Conservation (phyloP, 2,329 filamentous ascomycete species). For the Xylariales sp. region DNA sequence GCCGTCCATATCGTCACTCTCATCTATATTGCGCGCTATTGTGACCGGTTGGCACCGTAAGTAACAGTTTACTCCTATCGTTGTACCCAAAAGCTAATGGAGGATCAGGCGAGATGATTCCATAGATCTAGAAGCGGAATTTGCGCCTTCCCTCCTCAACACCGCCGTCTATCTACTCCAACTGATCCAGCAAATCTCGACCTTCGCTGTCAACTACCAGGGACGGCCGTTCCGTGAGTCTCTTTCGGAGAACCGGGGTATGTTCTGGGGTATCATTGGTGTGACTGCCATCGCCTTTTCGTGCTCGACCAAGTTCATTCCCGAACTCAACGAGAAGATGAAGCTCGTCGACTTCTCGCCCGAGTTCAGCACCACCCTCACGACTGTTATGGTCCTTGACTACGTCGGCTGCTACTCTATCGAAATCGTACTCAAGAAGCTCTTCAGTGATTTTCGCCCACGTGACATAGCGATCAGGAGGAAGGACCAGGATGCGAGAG, state of each 20-base stretch:
- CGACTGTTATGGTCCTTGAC: slow-evolving; percentile 78
- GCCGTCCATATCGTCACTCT: slow-evolving; percentile 91
- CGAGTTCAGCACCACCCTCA: slow-evolving; percentile 88
- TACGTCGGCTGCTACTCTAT: slow-evolving; percentile 83
- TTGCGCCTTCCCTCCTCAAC: slow-evolving; percentile 89
- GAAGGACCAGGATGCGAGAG: slow-evolving; percentile 78
- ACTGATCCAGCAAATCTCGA: slow-evolving; percentile 97
- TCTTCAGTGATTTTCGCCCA: slow-evolving; percentile 87
- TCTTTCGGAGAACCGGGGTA: slow-evolving; percentile 90
- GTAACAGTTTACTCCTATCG: no score
- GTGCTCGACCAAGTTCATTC: slow-evolving; percentile 91
- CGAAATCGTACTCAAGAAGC: slow-evolving; percentile 76
- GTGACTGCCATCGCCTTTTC: slow-evolving; percentile 89
- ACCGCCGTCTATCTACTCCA: slow-evolving; percentile 95
- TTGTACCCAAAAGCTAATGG: no score
- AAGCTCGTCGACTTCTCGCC: slow-evolving; percentile 83
- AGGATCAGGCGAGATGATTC: no score
- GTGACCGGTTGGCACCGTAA: slow-evolving; percentile 80
- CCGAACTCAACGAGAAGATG: slow-evolving; percentile 90
- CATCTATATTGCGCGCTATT: slow-evolving; percentile 88
- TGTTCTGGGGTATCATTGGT: slow-evolving; percentile 94
- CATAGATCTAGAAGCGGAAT: slow-evolving; percentile 91
- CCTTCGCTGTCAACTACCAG: slow-evolving; percentile 99
- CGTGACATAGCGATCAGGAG: slow-evolving; percentile 88
- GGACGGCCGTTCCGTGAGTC: slow-evolving; percentile 95